A percentile compares a stretch with the other conserved stretches of the same genome.
Evolutionary conservation across 2,329 filamentous ascomycete species (phyloP).

Genomic region (Pseudocercospora ulei): DNA sequence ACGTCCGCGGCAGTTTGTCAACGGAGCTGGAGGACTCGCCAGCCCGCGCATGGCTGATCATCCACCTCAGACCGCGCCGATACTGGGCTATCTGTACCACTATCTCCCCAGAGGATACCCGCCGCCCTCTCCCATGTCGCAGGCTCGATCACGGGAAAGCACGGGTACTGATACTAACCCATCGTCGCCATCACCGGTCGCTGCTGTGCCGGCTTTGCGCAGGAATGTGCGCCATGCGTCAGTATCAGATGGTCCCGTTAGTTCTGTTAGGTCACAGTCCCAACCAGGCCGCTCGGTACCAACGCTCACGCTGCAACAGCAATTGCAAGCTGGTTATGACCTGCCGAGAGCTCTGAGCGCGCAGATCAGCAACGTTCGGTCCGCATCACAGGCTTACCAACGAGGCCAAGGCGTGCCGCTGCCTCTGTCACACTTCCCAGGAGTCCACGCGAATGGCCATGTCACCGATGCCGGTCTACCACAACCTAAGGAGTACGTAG

Average conservation of each 20-base stretch:
- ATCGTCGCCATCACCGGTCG: conserved; percentile 41
- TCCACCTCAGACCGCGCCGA: conserved; percentile 33
- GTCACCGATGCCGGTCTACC: conserved; percentile 31
- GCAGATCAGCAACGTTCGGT: conserved; percentile 31
- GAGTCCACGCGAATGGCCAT: conserved; percentile 20
- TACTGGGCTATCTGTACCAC: conserved; percentile 40
- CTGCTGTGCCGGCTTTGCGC: conserved; percentile 39
- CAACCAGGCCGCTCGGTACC: conserved; percentile 42
- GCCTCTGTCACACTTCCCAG: conserved; percentile 20
- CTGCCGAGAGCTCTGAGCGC: conserved; percentile 30
- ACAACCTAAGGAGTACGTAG: conserved; percentile 44
- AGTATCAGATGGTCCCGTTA: conserved; percentile 37
- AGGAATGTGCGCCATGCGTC: conserved; percentile 39
- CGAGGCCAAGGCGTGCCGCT: conserved; percentile 24
- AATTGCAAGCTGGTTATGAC: conserved; percentile 37
- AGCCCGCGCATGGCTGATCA: conserved; percentile 29
- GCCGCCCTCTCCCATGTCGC: conserved; percentile 34
- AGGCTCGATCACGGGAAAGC: conserved; percentile 35
- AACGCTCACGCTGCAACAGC: conserved; percentile 34
- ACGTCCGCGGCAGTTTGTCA: conserved; percentile 29
- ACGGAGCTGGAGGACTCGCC: conserved; percentile 28
- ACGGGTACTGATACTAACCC: conserved; percentile 41
- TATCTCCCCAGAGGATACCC: conserved; percentile 40
- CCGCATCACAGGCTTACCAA: conserved; percentile 26
- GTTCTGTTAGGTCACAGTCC: conserved; percentile 42